Conservation (phyloP, 2,329 filamentous ascomycete genomes). For the Pseudocercospora vitis region DNA sequence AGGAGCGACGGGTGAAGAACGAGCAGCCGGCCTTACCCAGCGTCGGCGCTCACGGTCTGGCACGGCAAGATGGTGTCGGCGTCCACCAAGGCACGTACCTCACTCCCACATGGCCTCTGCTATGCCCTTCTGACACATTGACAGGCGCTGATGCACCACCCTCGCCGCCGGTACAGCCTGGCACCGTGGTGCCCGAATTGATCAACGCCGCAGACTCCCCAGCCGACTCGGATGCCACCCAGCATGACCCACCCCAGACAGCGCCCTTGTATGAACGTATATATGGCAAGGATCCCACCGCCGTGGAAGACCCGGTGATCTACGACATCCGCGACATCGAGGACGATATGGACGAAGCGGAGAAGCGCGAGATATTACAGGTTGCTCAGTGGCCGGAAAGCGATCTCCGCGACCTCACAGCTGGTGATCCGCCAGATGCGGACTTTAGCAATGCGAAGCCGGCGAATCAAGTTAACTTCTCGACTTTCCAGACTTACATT, state of each 20-base stretch:
- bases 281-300: conserved; percentile 88
- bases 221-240: conserved; percentile 55
- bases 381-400: conserved; percentile 79
- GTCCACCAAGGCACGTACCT: conserved; percentile 58
- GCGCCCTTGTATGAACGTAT: conserved; percentile 71
- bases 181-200: conserved; percentile 42
- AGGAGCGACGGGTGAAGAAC: conserved; percentile 71
- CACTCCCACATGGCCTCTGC: too few species aligned
- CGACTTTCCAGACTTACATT: conserved; percentile 86
- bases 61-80: conserved; percentile 64
- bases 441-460: conserved; percentile 96
- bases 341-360: conserved; percentile 76
- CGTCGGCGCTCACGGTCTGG: conserved; percentile 63
- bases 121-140: too few species aligned
- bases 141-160: conserved; percentile 34
- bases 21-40: conserved; percentile 56
- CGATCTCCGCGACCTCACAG: conserved; percentile 80
- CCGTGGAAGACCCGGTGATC: conserved; percentile 86
- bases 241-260: conserved; percentile 58
- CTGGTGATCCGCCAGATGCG: conserved; percentile 85
- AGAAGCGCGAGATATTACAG: conserved; percentile 83
- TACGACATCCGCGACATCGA: conserved; percentile 83
- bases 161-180: conserved; percentile 35
- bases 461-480: conserved; percentile 88
- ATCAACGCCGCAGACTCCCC: conserved; percentile 65